These are phyloP conservation scores for Rhinocladiella similis DNA, from an alignment of 2,329 filamentous ascomycete species.

Conservation along the genomic window DNA sequence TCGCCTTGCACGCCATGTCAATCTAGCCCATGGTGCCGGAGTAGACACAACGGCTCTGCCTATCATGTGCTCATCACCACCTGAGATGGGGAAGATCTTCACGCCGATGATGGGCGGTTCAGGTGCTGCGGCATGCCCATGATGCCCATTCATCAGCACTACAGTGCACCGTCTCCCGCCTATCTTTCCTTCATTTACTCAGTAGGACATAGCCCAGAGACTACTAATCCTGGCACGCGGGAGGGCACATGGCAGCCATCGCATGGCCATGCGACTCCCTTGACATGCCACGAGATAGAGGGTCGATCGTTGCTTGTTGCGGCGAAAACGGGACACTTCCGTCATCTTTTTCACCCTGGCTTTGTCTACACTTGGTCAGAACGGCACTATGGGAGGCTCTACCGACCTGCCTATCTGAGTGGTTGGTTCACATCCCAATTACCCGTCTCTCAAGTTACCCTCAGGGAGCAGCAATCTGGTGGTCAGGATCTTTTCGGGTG, in stretches of 20 bases:
- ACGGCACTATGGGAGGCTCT: background rate
- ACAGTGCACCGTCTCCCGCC: background rate
- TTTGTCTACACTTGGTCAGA: background rate
- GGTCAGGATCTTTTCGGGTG: background rate
- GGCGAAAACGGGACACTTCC: background rate
- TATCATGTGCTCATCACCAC: constrained; percentile 12
- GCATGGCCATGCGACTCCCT: background rate
- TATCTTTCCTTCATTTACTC: constrained; percentile 1
- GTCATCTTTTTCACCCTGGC: background rate
- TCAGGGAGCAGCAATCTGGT: background rate
- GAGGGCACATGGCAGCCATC: background rate
- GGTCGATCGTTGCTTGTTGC: background rate
- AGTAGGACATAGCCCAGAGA: background rate
- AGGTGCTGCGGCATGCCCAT: constrained; percentile 3
- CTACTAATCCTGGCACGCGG: background rate
- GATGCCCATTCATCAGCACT: constrained; percentile 2
- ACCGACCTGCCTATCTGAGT: background rate
- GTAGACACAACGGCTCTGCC: constrained; percentile 4
- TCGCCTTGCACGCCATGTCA: background rate
- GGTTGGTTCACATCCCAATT: background rate
- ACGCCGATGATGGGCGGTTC: constrained; percentile 1
- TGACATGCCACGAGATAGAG: background rate
- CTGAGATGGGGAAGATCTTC: constrained; percentile 6
- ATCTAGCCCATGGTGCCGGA: background rate
- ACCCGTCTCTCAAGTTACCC: background rate